Base-by-base conservation (phyloP, 805 yeast genomes). In the Hagleromyces aurorensis region DNA sequence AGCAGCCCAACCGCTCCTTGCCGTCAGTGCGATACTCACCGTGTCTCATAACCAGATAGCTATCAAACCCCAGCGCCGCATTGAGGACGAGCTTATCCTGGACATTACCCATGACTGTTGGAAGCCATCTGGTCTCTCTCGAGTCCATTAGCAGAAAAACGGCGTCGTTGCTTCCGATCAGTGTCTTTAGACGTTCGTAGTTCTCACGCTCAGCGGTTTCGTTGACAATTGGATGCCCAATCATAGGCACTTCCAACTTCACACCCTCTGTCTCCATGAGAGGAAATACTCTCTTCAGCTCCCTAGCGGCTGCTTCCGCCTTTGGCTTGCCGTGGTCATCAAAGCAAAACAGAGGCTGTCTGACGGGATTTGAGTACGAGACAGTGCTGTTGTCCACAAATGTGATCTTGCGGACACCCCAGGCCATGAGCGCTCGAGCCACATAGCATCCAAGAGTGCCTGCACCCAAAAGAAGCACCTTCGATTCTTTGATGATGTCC, bases 91-190 rank as follows among this genome's bases (percentile, higher is more conserved):
- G 63, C 51, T 91, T 91, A 26, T 67, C 52, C 47, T 69, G 59
- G 2, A 77, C 76, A 31, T 72, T 65, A 0, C 85, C 83, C 21
- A 91, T 56, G 1, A 89, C 74, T 0, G 97, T 80, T 1, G 99
- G 99, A n/a, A 91, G 64, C 99, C 99, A 91, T 40, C 99, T 67
- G 1, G 96, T 74, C 52, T 91, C 99, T 31, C 99, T 68, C 4
- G 96, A 85, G 52, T 91, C 99, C 81, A 87, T 83, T 25, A 87
- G 61, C 18, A 93, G 57, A 44, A 79, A 91, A 0, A 89, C 52
- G 0, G 69, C 80, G 55, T 91, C 98, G 52, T 85, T 89, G 0
- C 57, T 61, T 11, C 67, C 65, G 14, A 84, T 71, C 5, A 86
- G 61, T 22, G 59, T 43, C 15, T 59, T 61, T 13, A 91, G 55